A percentile compares a stretch with the other conserved stretches of the same genome.
Evolutionary conservation across 2,329 filamentous ascomycete genomes (phyloP).

Genomic region (Cytospora chrysosperma): DNA sequence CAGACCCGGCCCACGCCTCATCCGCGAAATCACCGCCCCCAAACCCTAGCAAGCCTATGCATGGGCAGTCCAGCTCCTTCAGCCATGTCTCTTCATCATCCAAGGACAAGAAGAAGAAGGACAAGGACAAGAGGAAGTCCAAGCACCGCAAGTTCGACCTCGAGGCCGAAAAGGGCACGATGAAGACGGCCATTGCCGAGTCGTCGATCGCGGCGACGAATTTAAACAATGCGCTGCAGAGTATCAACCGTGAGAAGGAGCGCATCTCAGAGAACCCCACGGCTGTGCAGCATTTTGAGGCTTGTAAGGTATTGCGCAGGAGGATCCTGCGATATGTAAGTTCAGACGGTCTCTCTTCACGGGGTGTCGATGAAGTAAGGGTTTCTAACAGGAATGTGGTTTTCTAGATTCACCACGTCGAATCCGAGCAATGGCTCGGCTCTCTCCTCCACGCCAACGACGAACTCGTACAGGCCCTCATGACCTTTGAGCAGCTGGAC

Average conservation of each 20-base stretch:
- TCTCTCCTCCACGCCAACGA: conserved; percentile 92
- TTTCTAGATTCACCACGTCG: conserved; percentile 76
- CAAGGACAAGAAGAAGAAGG: conserved; percentile 47
- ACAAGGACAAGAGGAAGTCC: conserved; percentile 50
- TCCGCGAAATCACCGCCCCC: conserved; percentile 30
- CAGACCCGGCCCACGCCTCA: conserved; percentile 28
- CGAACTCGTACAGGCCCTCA: conserved; percentile 87
- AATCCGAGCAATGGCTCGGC: conserved; percentile 88
- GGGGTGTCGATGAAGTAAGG: background rate
- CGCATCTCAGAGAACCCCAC: conserved; percentile 81
- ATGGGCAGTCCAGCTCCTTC: conserved; percentile 40
- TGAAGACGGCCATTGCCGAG: conserved; percentile 86
- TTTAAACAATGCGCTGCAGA: conserved; percentile 80
- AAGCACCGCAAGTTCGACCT: conserved; percentile 72
- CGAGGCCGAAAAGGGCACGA: conserved; percentile 80
- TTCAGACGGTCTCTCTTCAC: conserved; percentile 19
- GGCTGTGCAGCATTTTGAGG: conserved; percentile 76
- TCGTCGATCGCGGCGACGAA: conserved; percentile 90
- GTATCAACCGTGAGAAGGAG: conserved; percentile 85
- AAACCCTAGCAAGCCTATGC: conserved; percentile 23
- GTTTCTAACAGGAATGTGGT: background rate
- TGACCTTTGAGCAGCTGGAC: conserved; percentile 93
- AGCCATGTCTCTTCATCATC: conserved; percentile 39
- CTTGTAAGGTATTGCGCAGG: conserved; percentile 79
- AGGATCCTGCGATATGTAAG: conserved; percentile 80